Conservation (phyloP, 2,329 filamentous ascomycete species). For the Diplodia corticola region DNA sequence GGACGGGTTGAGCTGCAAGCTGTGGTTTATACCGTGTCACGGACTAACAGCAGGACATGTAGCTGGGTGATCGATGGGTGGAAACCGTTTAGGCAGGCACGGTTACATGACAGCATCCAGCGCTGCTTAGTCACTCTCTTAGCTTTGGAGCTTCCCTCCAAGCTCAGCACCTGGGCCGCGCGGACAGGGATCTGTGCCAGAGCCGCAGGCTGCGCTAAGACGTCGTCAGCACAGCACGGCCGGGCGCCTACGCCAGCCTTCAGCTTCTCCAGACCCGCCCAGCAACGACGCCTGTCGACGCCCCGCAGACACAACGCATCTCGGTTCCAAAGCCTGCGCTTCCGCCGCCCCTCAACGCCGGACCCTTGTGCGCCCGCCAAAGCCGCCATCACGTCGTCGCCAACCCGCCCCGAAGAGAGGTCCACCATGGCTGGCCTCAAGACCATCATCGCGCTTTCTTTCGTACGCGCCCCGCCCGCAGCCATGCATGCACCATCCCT, state of each 20-base stretch:
- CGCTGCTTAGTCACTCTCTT: neutral
- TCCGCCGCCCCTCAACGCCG: neutral
- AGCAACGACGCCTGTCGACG: neutral
- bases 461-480: slow-evolving; percentile 58
- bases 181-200: slow-evolving; percentile 16
- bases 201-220: slow-evolving; percentile 9
- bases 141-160: slow-evolving; percentile 20
- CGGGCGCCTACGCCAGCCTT: slow-evolving; percentile 17
- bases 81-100: too few relatives aligned
- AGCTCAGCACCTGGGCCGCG: neutral
- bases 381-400: slow-evolving; percentile 12
- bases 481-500: neutral
- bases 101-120: too few relatives aligned
- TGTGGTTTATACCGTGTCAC: too few relatives aligned
- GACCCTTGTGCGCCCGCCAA: neutral
- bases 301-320: slow-evolving; percentile 9
- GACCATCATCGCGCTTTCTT: slow-evolving; percentile 98
- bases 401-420: slow-evolving; percentile 32
- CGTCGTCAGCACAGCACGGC: slow-evolving; percentile 11
- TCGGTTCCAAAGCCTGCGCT: neutral
- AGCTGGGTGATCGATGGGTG: too few relatives aligned
- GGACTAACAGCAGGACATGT: too few relatives aligned
- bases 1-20: slow-evolving; percentile 8
- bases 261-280: slow-evolving; percentile 10
- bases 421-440: slow-evolving; percentile 79